Base-by-base conservation (phyloP, 2,329 filamentous ascomycete genomes). In the Calonectria montana region DNA sequence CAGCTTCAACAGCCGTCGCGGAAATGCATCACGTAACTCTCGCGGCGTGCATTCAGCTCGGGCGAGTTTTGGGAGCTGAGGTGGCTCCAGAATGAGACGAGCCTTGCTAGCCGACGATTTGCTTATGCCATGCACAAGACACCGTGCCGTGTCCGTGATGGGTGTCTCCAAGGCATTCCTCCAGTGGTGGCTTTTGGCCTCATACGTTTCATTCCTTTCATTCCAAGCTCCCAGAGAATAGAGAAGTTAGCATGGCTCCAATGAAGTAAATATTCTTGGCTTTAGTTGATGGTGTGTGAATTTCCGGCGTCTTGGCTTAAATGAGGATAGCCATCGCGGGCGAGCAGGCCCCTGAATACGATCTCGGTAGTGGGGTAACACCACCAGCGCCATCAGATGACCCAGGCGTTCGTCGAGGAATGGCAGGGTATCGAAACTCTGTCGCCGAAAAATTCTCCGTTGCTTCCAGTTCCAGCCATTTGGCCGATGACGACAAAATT, bases 401-500 rank as follows among this genome's bases (percentile, higher is more conserved):
- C 37, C 53, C 53, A 59, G 37, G 31, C 53, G 10, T 16, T 47
- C 16, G 21, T 39, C 18, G 21, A 59, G 31, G 21, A 59, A 37
- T 23, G 31, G 31, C 53, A 59, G 53, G 53, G 53, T 59, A 23
- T 59, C 53, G 18, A 25, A 59, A 59, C 53, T 59, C 53, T 25
- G 35, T 65, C 45, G 73, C 75, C 75, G 75, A 77, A 53, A 77
- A 9, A 71, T 74, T 75, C 75, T 75, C 75, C 75, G 69, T 2
- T 27, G 23, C 63, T 77, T 48, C 75, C 73, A 62, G n/a, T 71
- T 73, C 47, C 43, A 77, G 75, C 41, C 55, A 73, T 50, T 74
- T 3, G 35, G 27, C 73, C 75, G 75, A 77, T 77, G 75, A 77
- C 73, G 75, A 75, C 72, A 64, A 31, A 50, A 41, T 37, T 48